These are phyloP conservation scores for Kwoniella dejecticola DNA, from an alignment of 768 basidiomycete genomes.

Conservation along the genomic window DNA sequence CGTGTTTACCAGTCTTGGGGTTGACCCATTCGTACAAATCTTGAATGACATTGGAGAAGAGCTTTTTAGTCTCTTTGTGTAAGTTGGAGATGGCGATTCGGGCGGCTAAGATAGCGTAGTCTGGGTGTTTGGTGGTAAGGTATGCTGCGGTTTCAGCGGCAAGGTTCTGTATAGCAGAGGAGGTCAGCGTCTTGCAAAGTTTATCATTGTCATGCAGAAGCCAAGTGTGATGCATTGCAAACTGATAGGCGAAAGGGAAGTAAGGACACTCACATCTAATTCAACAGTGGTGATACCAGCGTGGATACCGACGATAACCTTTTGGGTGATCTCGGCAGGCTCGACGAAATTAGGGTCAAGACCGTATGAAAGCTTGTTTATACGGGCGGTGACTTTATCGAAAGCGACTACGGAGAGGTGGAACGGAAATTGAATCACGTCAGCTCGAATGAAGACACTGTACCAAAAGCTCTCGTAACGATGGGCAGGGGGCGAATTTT, in stretches of 20 bases:
- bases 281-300: constrained; percentile 75
- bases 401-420: constrained; percentile 32
- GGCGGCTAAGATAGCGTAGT: constrained; percentile 96
- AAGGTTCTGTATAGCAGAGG: constrained; percentile 68
- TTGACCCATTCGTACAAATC: constrained; percentile 94
- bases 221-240: neutral
- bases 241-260: neutral
- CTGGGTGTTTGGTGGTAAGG: constrained; percentile 94
- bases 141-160: constrained; percentile 97
- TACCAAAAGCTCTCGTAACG: no score
- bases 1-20: constrained; percentile 84
- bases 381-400: constrained; percentile 54
- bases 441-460: no score
- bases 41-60: constrained; percentile 84
- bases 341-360: constrained; percentile 89
- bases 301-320: constrained; percentile 58
- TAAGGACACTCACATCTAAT: constrained; percentile 73
- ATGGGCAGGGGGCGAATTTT: neutral
- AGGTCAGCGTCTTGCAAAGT: neutral
- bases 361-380: constrained; percentile 80
- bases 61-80: constrained; percentile 99
- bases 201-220: no score
- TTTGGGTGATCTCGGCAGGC: constrained; percentile 71
- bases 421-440: no score
- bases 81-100: constrained; percentile 98